Percentiles rank a stretch among this genome's conserved stretches.
phyloP scores from a whole-genome alignment of 345 rosid genomes.

The Viola odorata region DNA sequence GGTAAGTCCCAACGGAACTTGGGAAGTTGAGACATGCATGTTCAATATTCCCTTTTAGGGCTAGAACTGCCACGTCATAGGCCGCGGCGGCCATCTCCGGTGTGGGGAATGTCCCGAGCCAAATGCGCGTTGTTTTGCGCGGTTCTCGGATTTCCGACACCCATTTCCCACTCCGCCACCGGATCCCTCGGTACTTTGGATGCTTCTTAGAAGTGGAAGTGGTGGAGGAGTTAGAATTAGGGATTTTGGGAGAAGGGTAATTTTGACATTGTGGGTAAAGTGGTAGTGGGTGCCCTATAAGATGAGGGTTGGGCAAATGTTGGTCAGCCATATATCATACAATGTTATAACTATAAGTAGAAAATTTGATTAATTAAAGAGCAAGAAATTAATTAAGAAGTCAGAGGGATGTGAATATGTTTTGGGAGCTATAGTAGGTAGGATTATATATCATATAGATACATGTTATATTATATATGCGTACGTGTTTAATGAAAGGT shows the following conservation, averaged over 20 bases:
- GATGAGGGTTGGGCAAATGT: constrained; percentile 23
- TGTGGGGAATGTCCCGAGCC: constrained; percentile 83
- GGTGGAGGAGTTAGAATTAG: constrained; percentile 1
- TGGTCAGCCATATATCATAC: constrained; percentile 25
- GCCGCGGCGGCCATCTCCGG: constrained; percentile 93
- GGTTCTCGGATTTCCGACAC: constrained; percentile 94
- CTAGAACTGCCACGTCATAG: constrained; percentile 78
- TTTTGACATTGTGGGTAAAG: constrained; percentile 11
- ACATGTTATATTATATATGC: not conserved
- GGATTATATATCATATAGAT: constrained; percentile 1
- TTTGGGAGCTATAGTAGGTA: not conserved
- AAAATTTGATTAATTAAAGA: constrained; percentile 1
- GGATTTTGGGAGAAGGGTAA: constrained; percentile 7
- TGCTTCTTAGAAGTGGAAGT: constrained; percentile 36
- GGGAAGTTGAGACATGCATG: constrained; percentile 75
- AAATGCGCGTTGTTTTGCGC: constrained; percentile 70
- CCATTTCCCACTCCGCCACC: constrained; percentile 82
- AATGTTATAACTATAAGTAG: not conserved
- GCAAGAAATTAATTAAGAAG: not conserved
- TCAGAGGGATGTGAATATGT: no score
- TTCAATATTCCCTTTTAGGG: constrained; percentile 64
- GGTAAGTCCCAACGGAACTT: constrained; percentile 37
- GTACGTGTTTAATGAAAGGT: constrained; percentile 2
- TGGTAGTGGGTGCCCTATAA: constrained; percentile 23
- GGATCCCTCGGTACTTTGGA: constrained; percentile 55